These are phyloP conservation scores for Leucogyrophana mollusca DNA, from an alignment of 768 basidiomycete genomes.

Conservation along the genomic window DNA sequence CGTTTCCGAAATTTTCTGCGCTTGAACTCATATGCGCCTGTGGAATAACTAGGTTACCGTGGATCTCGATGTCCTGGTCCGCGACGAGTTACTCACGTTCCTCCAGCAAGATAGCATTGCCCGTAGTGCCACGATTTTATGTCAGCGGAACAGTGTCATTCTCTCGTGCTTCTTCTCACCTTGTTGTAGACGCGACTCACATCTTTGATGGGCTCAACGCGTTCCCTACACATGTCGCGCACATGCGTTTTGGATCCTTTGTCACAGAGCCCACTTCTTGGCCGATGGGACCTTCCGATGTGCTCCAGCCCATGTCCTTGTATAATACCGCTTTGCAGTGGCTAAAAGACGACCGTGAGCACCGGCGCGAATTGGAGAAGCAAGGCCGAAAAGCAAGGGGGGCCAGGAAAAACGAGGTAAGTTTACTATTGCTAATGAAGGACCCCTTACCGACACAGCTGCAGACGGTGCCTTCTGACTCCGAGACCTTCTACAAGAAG, in stretches of 20 bases:
- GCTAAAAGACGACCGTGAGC: constrained; percentile 80
- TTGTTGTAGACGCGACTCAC: constrained; percentile 81
- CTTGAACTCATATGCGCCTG: constrained; percentile 3
- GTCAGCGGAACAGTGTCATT: constrained; percentile 37
- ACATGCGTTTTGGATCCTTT: constrained; percentile 84
- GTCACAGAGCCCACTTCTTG: constrained; percentile 67
- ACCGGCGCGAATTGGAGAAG: constrained; percentile 57
- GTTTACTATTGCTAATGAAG: constrained; percentile 11
- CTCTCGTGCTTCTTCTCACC: constrained; percentile 7
- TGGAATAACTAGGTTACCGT: constrained; percentile 76
- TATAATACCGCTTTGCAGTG: constrained; percentile 81
- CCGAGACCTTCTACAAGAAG: constrained; percentile 87
- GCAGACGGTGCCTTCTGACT: constrained; percentile 66
- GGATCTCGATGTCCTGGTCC: constrained; percentile 94
- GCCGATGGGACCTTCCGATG: constrained; percentile 43
- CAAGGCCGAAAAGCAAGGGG: constrained; percentile 60
- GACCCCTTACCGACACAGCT: constrained; percentile 7
- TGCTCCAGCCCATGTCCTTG: constrained; percentile 35
- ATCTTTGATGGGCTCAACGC: constrained; percentile 89
- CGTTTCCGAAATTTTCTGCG: background rate
- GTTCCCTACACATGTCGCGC: constrained; percentile 94
- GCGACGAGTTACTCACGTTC: constrained; percentile 86
- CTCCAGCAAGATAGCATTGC: constrained; percentile 77
- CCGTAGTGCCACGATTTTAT: constrained; percentile 86
- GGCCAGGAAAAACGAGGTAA: constrained; percentile 54